These are phyloP conservation scores for Paramecium caudatum DNA, from an alignment of 73 alveolate genomes.

Conservation along the genomic window DNA sequence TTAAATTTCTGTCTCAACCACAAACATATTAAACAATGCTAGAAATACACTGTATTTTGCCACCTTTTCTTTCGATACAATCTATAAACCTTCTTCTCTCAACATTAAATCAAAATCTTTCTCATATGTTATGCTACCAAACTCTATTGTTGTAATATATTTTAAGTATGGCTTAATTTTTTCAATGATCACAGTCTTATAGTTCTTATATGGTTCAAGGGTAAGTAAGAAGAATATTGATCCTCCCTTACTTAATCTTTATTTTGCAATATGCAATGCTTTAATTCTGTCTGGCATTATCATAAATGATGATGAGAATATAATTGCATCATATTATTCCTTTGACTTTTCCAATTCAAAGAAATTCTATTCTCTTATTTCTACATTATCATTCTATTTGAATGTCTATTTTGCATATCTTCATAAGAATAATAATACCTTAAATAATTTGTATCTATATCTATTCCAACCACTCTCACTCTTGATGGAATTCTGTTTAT, in stretches of 20 bases:
- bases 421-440: background rate
- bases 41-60: slow-evolving; percentile 68
- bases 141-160: slow-evolving; percentile 71
- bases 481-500: slow-evolving; percentile 65
- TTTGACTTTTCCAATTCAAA: slow-evolving; percentile 67
- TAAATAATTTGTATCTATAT: slow-evolving; percentile 71
- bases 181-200: slow-evolving; percentile 13
- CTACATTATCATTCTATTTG: slow-evolving; percentile 63
- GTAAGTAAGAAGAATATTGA: slow-evolving; percentile 71
- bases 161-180: slow-evolving; percentile 75
- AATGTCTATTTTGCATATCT: slow-evolving; percentile 71
- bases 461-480: slow-evolving; percentile 70
- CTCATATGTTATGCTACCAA: slow-evolving; percentile 75
- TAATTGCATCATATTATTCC: slow-evolving; percentile 72
- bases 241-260: slow-evolving; percentile 61
- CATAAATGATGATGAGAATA: slow-evolving; percentile 75
- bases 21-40: slow-evolving; percentile 67
- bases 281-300: slow-evolving; percentile 74
- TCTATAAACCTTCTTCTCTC: slow-evolving; percentile 58
- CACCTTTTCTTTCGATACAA: slow-evolving; percentile 51
- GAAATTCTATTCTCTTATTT: slow-evolving; percentile 68
- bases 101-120: slow-evolving; percentile 68
- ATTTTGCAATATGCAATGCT: slow-evolving; percentile 73
- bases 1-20: slow-evolving; percentile 62
- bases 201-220: slow-evolving; percentile 45